A percentile compares a stretch with the other conserved stretches of the same genome.
Evolutionary conservation across 208 protist genomes (phyloP).

Genomic region (Angomonas deanei): DNA sequence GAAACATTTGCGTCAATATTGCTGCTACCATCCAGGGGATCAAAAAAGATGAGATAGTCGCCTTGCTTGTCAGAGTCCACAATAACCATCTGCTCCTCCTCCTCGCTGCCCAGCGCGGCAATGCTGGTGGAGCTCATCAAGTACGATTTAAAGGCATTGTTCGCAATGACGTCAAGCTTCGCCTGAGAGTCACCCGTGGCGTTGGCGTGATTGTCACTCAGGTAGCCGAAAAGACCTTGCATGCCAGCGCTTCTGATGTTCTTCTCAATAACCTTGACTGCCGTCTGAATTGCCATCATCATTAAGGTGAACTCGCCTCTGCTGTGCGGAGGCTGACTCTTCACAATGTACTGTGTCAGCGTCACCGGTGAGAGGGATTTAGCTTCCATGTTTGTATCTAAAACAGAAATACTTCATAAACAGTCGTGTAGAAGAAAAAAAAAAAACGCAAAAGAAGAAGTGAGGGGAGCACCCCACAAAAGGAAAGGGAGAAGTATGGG

Average conservation of each 20-base stretch:
- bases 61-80: constrained; percentile 60
- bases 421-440: background rate
- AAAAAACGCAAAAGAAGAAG: constrained; percentile 6
- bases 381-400: background rate
- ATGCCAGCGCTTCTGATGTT: constrained; percentile 82
- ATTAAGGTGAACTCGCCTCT: constrained; percentile 82
- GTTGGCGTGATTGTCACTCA: constrained; percentile 41
- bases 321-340: constrained; percentile 66
- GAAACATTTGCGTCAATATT: constrained; percentile 97
- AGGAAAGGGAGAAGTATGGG: background rate
- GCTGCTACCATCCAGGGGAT: constrained; percentile 95
- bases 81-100: constrained; percentile 75
- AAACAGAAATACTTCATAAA: too few relatives aligned
- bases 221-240: constrained; percentile 78
- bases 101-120: constrained; percentile 71
- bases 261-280: constrained; percentile 84
- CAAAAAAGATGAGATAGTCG: constrained; percentile 92
- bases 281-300: constrained; percentile 89
- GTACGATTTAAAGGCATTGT: constrained; percentile 85
- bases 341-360: constrained; percentile 84
- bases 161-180: constrained; percentile 85
- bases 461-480: background rate
- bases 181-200: constrained; percentile 79
- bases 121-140: constrained; percentile 71
- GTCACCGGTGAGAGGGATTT: constrained; percentile 30